A percentile compares a stretch with the other conserved stretches of the same genome.
phyloP scores from a whole-genome alignment of 306 rosid genomes.

The Rosa rugosa region DNA sequence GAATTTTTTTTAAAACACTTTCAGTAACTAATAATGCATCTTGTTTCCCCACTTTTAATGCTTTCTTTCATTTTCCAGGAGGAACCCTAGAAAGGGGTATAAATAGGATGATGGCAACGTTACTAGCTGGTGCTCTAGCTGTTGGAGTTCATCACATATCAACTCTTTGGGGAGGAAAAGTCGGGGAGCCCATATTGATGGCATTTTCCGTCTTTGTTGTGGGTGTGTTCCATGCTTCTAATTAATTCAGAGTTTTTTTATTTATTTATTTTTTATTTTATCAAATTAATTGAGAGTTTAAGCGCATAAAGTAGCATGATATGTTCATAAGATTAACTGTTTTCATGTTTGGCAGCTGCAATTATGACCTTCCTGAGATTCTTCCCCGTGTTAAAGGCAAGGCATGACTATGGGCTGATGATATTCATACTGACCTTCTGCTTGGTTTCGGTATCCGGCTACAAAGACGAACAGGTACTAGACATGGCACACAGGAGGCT shows the following conservation, averaged over 20 bases:
- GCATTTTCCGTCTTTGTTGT: conserved; percentile 13
- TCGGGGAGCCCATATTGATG: conserved; percentile 31
- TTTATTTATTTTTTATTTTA: no score
- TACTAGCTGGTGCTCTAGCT: conserved; percentile 35
- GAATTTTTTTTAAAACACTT: no score
- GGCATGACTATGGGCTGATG: conserved; percentile 26
- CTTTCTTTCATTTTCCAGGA: conserved; percentile 23
- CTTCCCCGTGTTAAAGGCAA: conserved; percentile 24
- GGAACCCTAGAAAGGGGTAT: conserved; percentile 40
- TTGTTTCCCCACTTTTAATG: neutral
- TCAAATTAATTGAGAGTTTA: no score
- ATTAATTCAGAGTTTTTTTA: no score
- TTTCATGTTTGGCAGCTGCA: conserved; percentile 8
- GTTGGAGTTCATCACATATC: conserved; percentile 35
- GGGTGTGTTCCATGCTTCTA: neutral
- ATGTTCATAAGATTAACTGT: neutral
- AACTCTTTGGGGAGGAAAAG: conserved; percentile 25
- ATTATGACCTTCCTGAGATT: conserved; percentile 22
- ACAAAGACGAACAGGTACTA: conserved; percentile 6
- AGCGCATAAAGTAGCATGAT: neutral
- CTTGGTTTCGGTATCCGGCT: conserved; percentile 25
- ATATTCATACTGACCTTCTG: conserved; percentile 25
- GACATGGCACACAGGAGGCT: conserved; percentile 21
- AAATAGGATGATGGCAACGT: conserved; percentile 39
- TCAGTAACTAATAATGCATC: neutral